These are phyloP conservation scores for Cercospora sojina DNA, from an alignment of 2,329 filamentous ascomycete species.

Conservation along the genomic window DNA sequence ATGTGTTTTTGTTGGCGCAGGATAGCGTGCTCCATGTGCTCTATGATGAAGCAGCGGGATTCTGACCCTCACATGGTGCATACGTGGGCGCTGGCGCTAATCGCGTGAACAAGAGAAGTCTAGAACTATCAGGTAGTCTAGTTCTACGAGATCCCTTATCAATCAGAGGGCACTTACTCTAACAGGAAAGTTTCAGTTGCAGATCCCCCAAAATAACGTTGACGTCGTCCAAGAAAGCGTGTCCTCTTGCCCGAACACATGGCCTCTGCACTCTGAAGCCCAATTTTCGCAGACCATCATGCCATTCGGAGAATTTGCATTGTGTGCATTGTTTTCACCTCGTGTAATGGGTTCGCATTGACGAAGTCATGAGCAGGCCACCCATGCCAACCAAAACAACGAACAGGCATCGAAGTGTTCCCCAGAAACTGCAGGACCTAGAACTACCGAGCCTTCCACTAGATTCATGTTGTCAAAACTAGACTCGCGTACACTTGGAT, in stretches of 20 bases:
- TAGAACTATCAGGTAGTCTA: too few species aligned
- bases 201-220: neutral
- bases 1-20: neutral
- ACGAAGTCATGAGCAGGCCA: neutral
- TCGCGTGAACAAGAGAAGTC: neutral
- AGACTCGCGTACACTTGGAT: neutral
- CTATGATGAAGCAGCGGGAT: neutral
- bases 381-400: neutral
- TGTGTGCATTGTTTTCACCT: neutral
- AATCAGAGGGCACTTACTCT: neutral
- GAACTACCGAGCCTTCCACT: neutral
- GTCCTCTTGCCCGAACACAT: neutral
- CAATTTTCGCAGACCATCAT: neutral
- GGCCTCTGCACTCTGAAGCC: neutral
- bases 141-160: neutral
- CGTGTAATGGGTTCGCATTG: neutral
- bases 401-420: neutral
- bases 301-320: neutral
- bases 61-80: neutral
- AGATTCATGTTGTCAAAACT: neutral
- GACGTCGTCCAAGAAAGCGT: neutral
- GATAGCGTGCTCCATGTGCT: neutral
- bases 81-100: neutral
- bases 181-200: neutral
- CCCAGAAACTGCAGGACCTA: neutral